Percentiles rank a stretch among this genome's conserved stretches.
These are phyloP conservation scores for Rubia occidens DNA, from an alignment of 305 asterid genomes.

Conservation along the genomic window DNA sequence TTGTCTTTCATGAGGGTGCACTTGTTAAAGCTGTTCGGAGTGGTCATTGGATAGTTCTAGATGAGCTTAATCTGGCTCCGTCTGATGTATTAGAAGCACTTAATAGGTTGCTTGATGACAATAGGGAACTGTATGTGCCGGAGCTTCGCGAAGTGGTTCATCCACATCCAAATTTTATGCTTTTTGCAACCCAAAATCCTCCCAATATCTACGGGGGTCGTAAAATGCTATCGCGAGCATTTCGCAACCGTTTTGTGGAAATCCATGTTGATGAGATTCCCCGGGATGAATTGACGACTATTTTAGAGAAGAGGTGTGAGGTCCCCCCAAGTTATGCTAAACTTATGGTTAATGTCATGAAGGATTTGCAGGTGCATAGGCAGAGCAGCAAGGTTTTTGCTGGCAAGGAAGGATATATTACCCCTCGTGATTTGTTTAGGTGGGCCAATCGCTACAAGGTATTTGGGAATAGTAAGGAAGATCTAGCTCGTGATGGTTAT, in stretches of 20 bases:
- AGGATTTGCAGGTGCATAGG: conserved; percentile 79
- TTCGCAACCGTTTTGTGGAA: conserved; percentile 98
- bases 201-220: conserved; percentile 95
- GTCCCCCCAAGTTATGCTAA: conserved; percentile 64
- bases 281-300: conserved; percentile 67
- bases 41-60: conserved; percentile 96
- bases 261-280: conserved; percentile 99
- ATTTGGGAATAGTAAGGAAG: conserved; percentile 54
- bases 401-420: conserved; percentile 96
- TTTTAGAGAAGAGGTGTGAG: conserved; percentile 57
- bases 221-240: conserved; percentile 90
- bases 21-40: conserved; percentile 89
- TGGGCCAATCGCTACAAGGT: conserved; percentile 77
- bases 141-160: conserved; percentile 69
- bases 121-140: conserved; percentile 92
- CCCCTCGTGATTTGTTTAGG: conserved; percentile 95
- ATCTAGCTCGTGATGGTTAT: conserved; percentile 82
- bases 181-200: conserved; percentile 99
- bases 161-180: conserved; percentile 85
- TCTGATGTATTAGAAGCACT: conserved; percentile 97
- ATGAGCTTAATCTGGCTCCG: conserved; percentile 99
- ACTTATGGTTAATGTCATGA: conserved; percentile 89
- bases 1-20: conserved; percentile 83
- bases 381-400: conserved; percentile 91
- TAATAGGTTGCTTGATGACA: conserved; percentile 89